Evolutionary conservation across 139 green algal genomes (phyloP).

Genomic region (Parachlorella kessleri): DNA sequence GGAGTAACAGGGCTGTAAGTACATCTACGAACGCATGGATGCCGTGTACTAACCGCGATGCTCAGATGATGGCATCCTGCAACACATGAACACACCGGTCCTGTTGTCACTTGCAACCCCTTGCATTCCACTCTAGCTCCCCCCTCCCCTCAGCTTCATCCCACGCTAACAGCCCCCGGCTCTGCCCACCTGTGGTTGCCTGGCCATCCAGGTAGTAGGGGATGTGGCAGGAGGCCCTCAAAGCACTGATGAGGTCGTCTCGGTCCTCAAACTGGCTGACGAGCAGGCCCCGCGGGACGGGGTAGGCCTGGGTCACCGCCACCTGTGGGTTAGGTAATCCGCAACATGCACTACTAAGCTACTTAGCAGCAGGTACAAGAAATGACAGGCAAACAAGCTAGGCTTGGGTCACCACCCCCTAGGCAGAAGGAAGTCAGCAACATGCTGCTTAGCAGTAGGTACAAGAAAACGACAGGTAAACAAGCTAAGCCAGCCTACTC

Average conservation of each 20-base stretch:
- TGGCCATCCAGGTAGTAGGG: slow-evolving; percentile 42
- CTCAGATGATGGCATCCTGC: too few relatives aligned
- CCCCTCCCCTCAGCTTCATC: background rate
- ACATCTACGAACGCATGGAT: too few relatives aligned
- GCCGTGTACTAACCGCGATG: too few relatives aligned
- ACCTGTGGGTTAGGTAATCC: slow-evolving; percentile 18
- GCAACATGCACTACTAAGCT: background rate
- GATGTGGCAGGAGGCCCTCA: slow-evolving; percentile 86
- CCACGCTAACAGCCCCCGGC: background rate
- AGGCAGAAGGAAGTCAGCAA: background rate
- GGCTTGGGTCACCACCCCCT: background rate
- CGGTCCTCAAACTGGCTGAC: slow-evolving; percentile 66
- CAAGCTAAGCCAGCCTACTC: background rate
- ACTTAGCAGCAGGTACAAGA: background rate
- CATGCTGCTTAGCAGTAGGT: background rate
- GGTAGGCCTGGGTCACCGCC: slow-evolving; percentile 51
- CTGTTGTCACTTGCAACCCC: too few relatives aligned
- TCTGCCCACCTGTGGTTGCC: background rate
- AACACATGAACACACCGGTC: too few relatives aligned
- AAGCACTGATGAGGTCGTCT: slow-evolving; percentile 75
- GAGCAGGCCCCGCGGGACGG: slow-evolving; percentile 34
- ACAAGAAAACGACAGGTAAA: slow-evolving; percentile 1
- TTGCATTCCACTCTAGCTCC: too few relatives aligned
- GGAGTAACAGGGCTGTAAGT: background rate
- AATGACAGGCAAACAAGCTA: background rate